Percentiles rank a stretch among this genome's conserved stretches.
Conservation (phyloP, 768 basidiomycete genomes). For the Phaffia tasmanica region DNA sequence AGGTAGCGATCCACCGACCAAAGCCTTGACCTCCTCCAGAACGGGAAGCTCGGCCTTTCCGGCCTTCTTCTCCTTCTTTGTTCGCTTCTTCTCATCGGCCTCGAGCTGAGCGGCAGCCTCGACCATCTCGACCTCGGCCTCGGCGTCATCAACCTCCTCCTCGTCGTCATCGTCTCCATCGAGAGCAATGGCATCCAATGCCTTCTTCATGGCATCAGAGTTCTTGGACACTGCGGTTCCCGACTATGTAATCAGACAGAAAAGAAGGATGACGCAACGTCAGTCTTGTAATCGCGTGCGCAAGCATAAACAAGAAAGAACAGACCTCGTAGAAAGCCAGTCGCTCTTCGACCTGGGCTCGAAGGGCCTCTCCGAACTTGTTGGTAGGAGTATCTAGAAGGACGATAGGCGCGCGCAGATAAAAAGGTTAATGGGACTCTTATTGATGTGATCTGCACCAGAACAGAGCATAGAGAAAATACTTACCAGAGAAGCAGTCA, state of each 20-base stretch:
- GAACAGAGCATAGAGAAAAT: not conserved
- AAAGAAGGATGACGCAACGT: not conserved
- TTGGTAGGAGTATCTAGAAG: conserved; percentile 53
- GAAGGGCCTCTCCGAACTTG: conserved; percentile 89
- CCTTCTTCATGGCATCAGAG: conserved; percentile 59
- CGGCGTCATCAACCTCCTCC: conserved; percentile 53
- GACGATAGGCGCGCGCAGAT: not conserved
- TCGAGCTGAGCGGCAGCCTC: conserved; percentile 25
- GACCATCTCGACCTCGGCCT: conserved; percentile 15
- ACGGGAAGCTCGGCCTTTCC: conserved; percentile 42
- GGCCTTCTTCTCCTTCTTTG: conserved; percentile 72
- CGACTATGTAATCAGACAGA: not conserved
- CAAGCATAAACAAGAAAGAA: not conserved
- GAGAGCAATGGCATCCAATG: conserved; percentile 69
- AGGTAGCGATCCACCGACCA: conserved; percentile 36
- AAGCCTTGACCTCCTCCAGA: conserved; percentile 39
- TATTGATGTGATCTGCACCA: conserved; percentile 41
- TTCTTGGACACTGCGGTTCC: conserved; percentile 59
- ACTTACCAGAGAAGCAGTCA: conserved; percentile 74
- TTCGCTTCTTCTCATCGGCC: conserved; percentile 42
- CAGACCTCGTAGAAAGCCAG: conserved; percentile 74
- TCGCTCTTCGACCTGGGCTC: conserved; percentile 89
- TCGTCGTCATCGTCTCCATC: conserved; percentile 69
- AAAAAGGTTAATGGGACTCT: not conserved
- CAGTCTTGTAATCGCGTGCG: not conserved